Evolutionary conservation across 1,139 yeast species (phyloP).

Genomic region (Kodamaea alishanica): DNA sequence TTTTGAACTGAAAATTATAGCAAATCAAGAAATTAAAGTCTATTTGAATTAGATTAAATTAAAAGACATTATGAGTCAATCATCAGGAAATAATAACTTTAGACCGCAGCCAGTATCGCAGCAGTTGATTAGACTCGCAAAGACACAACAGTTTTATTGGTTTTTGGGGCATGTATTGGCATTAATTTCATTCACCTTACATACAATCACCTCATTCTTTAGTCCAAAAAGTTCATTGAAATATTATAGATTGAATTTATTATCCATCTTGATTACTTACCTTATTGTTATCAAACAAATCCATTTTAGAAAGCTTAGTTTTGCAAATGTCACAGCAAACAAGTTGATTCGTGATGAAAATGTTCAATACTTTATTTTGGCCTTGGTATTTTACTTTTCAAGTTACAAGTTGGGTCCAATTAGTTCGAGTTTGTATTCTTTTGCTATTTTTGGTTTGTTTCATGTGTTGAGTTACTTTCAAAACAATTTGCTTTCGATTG

Average conservation of each 20-base stretch:
- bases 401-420: conserved; percentile 31
- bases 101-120: conserved; percentile 12
- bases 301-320: conserved; percentile 29
- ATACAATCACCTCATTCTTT: conserved; percentile 33
- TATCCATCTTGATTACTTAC: conserved; percentile 45
- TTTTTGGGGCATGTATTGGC: conserved; percentile 46
- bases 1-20: too few relatives aligned
- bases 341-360: conserved; percentile 43
- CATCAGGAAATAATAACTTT: conserved; percentile 3
- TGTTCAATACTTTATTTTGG: conserved; percentile 46
- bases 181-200: conserved; percentile 30
- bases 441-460: conserved; percentile 54
- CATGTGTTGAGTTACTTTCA: conserved; percentile 53
- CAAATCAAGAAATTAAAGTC: too few relatives aligned
- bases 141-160: conserved; percentile 53
- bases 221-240: conserved; percentile 22
- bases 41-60: too few relatives aligned
- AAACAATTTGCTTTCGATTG: conserved; percentile 14
- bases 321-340: conserved; percentile 8
- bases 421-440: conserved; percentile 47
- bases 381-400: conserved; percentile 32
- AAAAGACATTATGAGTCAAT: too few relatives aligned
- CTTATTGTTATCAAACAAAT: conserved; percentile 47
- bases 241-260: conserved; percentile 37
- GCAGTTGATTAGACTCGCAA: conserved; percentile 18